phyloP scores from a whole-genome alignment of 306 rosid genomes.

The Quercus variabilis region DNA sequence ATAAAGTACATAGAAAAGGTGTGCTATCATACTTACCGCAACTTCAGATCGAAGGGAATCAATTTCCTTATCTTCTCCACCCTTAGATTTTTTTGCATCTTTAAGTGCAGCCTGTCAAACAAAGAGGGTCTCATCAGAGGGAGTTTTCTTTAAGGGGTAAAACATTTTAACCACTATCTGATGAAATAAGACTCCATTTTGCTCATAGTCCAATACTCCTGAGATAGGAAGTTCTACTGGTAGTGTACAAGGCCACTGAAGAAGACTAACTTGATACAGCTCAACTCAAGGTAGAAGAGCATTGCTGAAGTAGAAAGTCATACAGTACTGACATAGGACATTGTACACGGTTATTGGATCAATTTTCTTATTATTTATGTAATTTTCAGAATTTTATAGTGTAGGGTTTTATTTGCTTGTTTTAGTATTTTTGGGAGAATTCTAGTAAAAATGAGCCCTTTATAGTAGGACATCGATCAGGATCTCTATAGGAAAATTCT shows the following conservation, averaged over 20 bases:
- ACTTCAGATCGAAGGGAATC: slow-evolving; percentile 58
- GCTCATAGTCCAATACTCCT: background rate
- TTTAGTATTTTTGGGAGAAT: too few species aligned
- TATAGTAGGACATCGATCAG: too few species aligned
- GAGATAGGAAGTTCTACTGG: background rate
- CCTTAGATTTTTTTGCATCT: slow-evolving; percentile 68
- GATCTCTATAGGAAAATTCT: too few species aligned
- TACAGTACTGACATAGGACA: background rate
- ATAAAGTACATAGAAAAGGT: background rate
- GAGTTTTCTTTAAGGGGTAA: background rate
- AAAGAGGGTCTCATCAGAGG: slow-evolving; percentile 13
- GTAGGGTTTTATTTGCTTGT: too few species aligned
- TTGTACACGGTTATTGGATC: too few species aligned
- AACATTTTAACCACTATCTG: slow-evolving; percentile 24
- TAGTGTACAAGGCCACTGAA: background rate
- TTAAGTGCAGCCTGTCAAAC: slow-evolving; percentile 78
- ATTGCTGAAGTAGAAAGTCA: background rate
- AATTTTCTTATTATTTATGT: too few species aligned
- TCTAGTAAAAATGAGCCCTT: too few species aligned
- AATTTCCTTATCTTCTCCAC: slow-evolving; percentile 59
- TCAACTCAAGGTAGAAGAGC: background rate
- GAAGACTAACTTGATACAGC: background rate
- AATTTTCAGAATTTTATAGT: too few species aligned
- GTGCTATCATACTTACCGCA: slow-evolving; percentile 38
- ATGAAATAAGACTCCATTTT: slow-evolving; percentile 14